phyloP scores from a whole-genome alignment of 1,284 basidiomycete species.

The Trichosporon coremiiforme region DNA sequence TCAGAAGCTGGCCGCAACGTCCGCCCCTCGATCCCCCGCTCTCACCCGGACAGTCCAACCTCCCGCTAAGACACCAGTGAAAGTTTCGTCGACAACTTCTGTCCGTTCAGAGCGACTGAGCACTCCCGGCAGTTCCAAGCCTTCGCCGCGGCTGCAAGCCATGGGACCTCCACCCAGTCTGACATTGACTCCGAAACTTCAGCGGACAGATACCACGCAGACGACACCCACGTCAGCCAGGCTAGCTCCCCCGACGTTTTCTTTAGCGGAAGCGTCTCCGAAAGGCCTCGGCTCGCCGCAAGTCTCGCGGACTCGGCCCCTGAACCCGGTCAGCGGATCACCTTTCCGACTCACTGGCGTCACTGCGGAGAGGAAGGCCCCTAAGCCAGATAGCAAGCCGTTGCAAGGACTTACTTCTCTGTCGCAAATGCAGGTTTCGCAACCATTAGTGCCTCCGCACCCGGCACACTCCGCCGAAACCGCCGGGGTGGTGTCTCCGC shows the following conservation, averaged over 20 bases:
- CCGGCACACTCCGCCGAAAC: conserved; percentile 30
- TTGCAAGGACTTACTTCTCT: conserved; percentile 16
- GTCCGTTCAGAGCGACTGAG: neutral
- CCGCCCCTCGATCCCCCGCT: neutral
- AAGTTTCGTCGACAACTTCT: neutral
- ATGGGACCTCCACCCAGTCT: neutral
- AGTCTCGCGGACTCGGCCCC: neutral
- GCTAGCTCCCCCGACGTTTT: neutral
- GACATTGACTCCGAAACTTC: neutral
- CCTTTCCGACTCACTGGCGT: conserved; percentile 22
- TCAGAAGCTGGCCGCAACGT: neutral
- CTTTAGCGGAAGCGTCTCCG: neutral
- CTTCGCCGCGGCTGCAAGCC: neutral
- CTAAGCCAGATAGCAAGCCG: conserved; percentile 8
- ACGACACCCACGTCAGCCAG: neutral
- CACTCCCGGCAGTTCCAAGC: neutral
- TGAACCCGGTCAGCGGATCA: conserved; percentile 12
- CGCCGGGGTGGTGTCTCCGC: conserved; percentile 47
- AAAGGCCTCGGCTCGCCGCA: neutral
- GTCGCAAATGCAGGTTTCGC: conserved; percentile 21
- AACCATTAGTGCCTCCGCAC: conserved; percentile 15
- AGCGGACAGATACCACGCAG: neutral
- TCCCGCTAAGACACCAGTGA: neutral
- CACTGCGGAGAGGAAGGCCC: neutral
- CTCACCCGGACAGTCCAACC: neutral